Conservation (phyloP, 805 yeast genomes). For the Schwanniomyces vanrijiae region DNA sequence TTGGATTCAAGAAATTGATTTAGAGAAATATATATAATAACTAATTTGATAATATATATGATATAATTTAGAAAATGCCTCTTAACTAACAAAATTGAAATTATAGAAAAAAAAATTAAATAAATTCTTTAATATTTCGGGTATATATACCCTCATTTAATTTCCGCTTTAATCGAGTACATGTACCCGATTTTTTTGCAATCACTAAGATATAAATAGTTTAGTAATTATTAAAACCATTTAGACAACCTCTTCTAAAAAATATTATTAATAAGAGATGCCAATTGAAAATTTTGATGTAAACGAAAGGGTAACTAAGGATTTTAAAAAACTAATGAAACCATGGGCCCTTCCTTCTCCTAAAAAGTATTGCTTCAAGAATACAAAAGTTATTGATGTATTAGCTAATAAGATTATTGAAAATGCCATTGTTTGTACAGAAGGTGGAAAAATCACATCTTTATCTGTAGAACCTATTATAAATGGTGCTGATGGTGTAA, state of each 20-base stretch:
- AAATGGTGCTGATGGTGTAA: neutral
- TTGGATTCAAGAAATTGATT: constrained; percentile 1
- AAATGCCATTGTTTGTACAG: constrained; percentile 14
- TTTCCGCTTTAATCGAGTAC: neutral
- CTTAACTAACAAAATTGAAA: too few species aligned
- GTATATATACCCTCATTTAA: neutral
- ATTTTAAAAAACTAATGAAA: constrained; percentile 13
- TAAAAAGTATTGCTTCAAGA: constrained; percentile 15
- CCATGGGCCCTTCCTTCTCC: constrained; percentile 23
- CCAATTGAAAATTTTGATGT: constrained; percentile 17
- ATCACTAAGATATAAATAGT: neutral
- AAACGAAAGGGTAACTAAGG: constrained; percentile 21
- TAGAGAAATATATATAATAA: neutral
- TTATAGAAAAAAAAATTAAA: too few species aligned
- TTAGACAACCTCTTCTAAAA: neutral
- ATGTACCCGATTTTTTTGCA: constrained; percentile 1
- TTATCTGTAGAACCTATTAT: neutral
- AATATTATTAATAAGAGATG: neutral
- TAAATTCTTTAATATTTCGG: neutral
- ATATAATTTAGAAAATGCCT: too few species aligned
- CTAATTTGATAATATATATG: too few species aligned
- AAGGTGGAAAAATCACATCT: constrained; percentile 15
- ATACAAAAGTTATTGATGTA: constrained; percentile 17
- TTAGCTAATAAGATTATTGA: constrained; percentile 10
- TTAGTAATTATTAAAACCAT: neutral